These are phyloP conservation scores for Syzygium syzygioides DNA, from an alignment of 441 rosid genomes.

Conservation along the genomic window DNA sequence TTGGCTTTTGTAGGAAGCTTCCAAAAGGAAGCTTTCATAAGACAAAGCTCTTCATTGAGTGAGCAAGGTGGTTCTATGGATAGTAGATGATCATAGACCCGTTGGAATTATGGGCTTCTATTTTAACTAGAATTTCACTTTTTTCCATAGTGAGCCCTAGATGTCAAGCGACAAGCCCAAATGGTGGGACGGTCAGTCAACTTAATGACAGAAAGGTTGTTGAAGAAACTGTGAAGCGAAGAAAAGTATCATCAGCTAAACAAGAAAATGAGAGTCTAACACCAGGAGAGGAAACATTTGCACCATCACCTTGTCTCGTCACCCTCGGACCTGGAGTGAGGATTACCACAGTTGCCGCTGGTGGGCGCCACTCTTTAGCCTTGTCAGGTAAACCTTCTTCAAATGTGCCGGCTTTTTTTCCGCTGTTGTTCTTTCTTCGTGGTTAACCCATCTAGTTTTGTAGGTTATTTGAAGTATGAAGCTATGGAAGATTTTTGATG, in stretches of 20 bases:
- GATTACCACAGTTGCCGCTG: constrained; percentile 77
- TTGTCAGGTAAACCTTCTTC: constrained; percentile 62
- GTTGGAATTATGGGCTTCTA: not conserved
- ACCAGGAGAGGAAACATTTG: constrained; percentile 58
- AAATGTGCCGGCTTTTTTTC: not conserved
- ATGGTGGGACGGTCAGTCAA: constrained; percentile 37
- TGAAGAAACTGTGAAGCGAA: constrained; percentile 65
- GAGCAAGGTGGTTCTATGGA: constrained; percentile 57
- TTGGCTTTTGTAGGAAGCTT: constrained; percentile 19
- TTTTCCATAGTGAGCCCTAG: constrained; percentile 41
- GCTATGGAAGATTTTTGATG: constrained; percentile 5
- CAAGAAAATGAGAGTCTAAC: constrained; percentile 73
- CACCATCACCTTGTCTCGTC: constrained; percentile 86
- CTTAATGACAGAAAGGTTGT: constrained; percentile 38
- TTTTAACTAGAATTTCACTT: not conserved
- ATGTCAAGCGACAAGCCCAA: constrained; percentile 51
- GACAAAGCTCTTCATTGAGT: constrained; percentile 37
- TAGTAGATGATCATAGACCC: not conserved
- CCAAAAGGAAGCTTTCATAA: constrained; percentile 48
- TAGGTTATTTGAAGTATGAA: constrained; percentile 7
- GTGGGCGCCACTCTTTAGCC: constrained; percentile 94
- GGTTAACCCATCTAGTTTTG: constrained; percentile 10
- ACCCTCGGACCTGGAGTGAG: constrained; percentile 80
- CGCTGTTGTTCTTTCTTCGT: not conserved
- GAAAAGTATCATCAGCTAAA: constrained; percentile 58